Conservation (phyloP, 2,329 filamentous ascomycete genomes). For the Colletotrichum musae region DNA sequence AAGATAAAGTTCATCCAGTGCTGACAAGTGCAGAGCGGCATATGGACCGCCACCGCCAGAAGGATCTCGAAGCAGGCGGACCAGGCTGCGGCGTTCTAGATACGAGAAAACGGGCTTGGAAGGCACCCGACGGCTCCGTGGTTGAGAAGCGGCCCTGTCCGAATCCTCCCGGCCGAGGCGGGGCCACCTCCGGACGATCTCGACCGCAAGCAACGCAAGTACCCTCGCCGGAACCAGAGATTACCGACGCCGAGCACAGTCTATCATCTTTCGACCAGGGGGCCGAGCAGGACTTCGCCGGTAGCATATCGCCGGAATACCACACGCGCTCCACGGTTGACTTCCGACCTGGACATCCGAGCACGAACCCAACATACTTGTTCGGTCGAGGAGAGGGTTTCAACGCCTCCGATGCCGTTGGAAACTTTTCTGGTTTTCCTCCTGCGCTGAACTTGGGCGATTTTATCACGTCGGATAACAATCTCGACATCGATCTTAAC, state of each 20-base stretch:
- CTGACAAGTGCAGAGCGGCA: slow-evolving; percentile 64
- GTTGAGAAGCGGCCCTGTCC: slow-evolving; percentile 58
- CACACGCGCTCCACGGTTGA: slow-evolving; percentile 6
- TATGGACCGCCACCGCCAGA: slow-evolving; percentile 67
- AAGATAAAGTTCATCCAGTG: background rate
- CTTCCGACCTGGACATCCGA: slow-evolving; percentile 3
- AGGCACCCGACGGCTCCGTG: slow-evolving; percentile 66
- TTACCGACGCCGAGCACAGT: slow-evolving; percentile 25
- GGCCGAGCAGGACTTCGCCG: background rate
- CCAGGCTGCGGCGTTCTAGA: slow-evolving; percentile 65
- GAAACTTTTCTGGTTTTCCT: slow-evolving; percentile 25
- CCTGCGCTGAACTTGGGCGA: slow-evolving; percentile 8
- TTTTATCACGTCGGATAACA: background rate
- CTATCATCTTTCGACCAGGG: background rate
- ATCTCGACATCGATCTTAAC: slow-evolving; percentile 4
- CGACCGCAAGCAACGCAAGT: slow-evolving; percentile 29
- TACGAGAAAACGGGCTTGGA: slow-evolving; percentile 70
- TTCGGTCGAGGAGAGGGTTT: slow-evolving; percentile 12
- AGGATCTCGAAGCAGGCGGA: slow-evolving; percentile 69
- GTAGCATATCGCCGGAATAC: slow-evolving; percentile 10
- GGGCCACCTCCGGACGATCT: slow-evolving; percentile 10
- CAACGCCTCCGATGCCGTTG: background rate
- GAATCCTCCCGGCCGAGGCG: slow-evolving; percentile 25
- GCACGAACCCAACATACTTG: background rate
- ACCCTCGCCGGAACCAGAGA: slow-evolving; percentile 31